phyloP scores from a whole-genome alignment of 1,284 basidiomycete genomes.

The Coniferiporia sulphurascens region DNA sequence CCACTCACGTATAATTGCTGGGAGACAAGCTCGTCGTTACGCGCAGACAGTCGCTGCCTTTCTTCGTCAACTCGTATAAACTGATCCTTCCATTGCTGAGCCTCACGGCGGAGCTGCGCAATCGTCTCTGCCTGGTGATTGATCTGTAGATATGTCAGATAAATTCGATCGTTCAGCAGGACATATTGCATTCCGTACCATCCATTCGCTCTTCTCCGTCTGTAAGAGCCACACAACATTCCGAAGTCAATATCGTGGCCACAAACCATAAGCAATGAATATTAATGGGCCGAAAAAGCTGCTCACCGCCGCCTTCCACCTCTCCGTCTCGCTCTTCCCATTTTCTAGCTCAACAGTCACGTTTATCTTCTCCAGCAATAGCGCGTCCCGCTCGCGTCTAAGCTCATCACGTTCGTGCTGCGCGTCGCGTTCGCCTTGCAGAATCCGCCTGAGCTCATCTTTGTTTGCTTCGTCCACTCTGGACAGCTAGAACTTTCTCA shows the following conservation, averaged over 20 bases:
- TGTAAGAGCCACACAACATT: conserved; percentile 23
- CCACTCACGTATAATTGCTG: conserved; percentile 34
- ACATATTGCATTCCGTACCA: conserved; percentile 36
- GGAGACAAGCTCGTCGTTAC: conserved; percentile 51
- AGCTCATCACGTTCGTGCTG: conserved; percentile 53
- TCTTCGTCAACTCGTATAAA: conserved; percentile 50
- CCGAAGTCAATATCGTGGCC: neutral
- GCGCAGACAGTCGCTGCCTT: conserved; percentile 45
- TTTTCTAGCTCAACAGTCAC: conserved; percentile 42
- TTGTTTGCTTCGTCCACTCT: conserved; percentile 41
- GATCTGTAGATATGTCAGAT: conserved; percentile 33
- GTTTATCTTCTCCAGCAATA: conserved; percentile 41
- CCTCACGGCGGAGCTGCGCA: conserved; percentile 54
- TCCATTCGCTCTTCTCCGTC: conserved; percentile 53
- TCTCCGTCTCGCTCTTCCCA: conserved; percentile 44
- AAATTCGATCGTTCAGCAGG: neutral
- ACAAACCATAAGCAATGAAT: neutral
- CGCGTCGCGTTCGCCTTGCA: conserved; percentile 42
- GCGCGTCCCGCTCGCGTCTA: conserved; percentile 50
- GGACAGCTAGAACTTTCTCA: conserved; percentile 33
- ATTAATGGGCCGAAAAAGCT: too few species aligned
- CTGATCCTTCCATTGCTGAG: conserved; percentile 64
- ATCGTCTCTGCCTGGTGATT: conserved; percentile 57
- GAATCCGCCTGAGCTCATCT: conserved; percentile 40
- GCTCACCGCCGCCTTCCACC: conserved; percentile 51